Conservation (phyloP, 768 basidiomycete genomes). For the Roridomyces roridus region DNA sequence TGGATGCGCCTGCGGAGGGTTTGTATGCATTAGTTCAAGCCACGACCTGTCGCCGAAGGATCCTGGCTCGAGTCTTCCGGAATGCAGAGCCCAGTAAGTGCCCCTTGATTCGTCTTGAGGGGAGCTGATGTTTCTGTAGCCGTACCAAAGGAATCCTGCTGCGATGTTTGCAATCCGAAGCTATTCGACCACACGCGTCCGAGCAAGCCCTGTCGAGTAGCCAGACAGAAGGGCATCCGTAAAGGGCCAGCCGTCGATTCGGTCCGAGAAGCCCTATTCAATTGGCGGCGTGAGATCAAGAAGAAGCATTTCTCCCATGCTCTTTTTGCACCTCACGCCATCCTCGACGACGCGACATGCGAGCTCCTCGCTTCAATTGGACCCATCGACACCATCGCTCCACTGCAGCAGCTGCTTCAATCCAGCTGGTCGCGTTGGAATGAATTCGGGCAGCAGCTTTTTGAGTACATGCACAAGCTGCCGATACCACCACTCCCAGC, state of each 20-base stretch:
- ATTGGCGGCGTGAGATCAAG: neutral
- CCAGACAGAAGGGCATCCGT: neutral
- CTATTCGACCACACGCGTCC: neutral
- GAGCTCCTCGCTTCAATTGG: neutral
- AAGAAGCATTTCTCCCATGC: neutral
- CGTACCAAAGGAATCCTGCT: neutral
- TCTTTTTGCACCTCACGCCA: neutral
- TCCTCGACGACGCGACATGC: slow-evolving; percentile 8
- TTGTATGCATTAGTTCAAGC: slow-evolving; percentile 36
- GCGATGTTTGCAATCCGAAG: slow-evolving; percentile 5
- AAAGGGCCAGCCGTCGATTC: neutral
- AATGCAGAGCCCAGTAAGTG: neutral
- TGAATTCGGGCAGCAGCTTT: neutral
- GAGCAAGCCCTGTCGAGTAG: neutral
- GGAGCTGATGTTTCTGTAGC: neutral
- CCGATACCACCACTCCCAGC: too few species aligned
- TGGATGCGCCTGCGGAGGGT: slow-evolving; percentile 32
- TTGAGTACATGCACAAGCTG: neutral
- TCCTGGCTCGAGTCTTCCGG: slow-evolving; percentile 24
- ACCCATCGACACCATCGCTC: neutral
- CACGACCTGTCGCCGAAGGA: slow-evolving; percentile 28
- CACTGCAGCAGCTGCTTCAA: neutral
- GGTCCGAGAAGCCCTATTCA: neutral
- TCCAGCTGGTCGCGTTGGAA: slow-evolving; percentile 4
- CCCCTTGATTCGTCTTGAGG: neutral